Evolutionary conservation across 2,329 filamentous ascomycete species (phyloP).

Genomic region (Ceratocystis cubensis): DNA sequence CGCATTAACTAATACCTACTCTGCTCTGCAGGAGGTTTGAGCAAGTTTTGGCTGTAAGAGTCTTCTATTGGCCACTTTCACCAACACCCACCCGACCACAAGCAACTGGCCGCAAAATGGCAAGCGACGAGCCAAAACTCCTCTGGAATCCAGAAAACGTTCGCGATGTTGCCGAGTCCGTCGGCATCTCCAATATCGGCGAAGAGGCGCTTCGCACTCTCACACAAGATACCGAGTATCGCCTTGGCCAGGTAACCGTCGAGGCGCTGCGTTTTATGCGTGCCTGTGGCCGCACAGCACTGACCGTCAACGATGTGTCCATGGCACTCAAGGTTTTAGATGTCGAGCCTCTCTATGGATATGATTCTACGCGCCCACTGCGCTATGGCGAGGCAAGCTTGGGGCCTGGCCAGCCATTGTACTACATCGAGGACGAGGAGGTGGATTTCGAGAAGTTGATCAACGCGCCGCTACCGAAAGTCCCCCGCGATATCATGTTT

Average conservation of each 20-base stretch:
- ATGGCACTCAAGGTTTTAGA: conserved; percentile 77
- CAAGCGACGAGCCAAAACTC: conserved; percentile 32
- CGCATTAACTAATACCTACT: background rate
- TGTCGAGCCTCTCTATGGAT: conserved; percentile 90
- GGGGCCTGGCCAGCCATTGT: conserved; percentile 84
- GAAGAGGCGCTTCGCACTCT: conserved; percentile 81
- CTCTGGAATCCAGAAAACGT: conserved; percentile 97
- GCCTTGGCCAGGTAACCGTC: conserved; percentile 82
- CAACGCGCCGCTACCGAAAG: conserved; percentile 87
- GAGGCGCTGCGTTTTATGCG: conserved; percentile 96
- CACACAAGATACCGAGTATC: conserved; percentile 89
- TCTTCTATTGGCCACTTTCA: background rate
- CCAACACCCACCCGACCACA: background rate
- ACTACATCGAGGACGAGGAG: conserved; percentile 97
- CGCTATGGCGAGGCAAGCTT: conserved; percentile 88
- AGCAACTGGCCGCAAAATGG: conserved; percentile 13
- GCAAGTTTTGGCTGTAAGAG: no score
- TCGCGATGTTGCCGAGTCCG: conserved; percentile 87
- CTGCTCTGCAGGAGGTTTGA: no score
- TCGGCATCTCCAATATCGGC: conserved; percentile 68
- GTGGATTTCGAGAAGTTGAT: conserved; percentile 98
- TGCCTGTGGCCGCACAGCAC: conserved; percentile 68
- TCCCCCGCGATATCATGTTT: conserved; percentile 83
- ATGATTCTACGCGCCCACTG: conserved; percentile 80
- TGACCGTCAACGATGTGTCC: conserved; percentile 81